phyloP scores from a whole-genome alignment of 495 filamentous ascomycete species.

The Aspergillus panamensis region DNA sequence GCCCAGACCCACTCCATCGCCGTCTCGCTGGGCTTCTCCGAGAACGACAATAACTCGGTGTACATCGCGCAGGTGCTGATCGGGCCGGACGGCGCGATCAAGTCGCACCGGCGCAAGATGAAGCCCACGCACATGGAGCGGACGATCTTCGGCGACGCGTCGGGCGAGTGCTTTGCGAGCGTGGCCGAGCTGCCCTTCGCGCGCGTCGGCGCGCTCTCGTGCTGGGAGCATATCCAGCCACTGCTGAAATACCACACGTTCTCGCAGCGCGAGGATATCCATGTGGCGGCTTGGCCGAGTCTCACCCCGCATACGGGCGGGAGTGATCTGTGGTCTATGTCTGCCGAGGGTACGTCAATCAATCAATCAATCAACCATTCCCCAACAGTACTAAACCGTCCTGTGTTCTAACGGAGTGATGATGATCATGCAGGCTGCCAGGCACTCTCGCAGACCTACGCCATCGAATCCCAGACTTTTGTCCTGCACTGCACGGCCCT shows the following conservation, averaged over 20 bases:
- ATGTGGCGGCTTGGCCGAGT: constrained; percentile 57
- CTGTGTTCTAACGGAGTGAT: not conserved
- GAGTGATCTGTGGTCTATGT: constrained; percentile 32
- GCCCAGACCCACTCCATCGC: constrained; percentile 43
- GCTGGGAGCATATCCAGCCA: constrained; percentile 61
- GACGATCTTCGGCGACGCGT: constrained; percentile 56
- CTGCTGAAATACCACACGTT: constrained; percentile 57
- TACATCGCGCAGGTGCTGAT: constrained; percentile 59
- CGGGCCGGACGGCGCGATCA: constrained; percentile 40
- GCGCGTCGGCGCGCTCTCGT: constrained; percentile 47
- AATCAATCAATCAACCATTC: too few species aligned
- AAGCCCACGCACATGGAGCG: constrained; percentile 64
- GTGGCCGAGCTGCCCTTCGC: constrained; percentile 44
- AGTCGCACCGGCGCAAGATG: constrained; percentile 49
- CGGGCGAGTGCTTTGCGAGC: constrained; percentile 36
- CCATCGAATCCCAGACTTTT: constrained; percentile 50
- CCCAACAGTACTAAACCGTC: too few species aligned
- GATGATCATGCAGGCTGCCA: too few species aligned
- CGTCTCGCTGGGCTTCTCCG: constrained; percentile 54
- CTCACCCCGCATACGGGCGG: constrained; percentile 24
- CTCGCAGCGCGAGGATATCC: constrained; percentile 49
- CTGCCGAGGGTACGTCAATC: constrained; percentile 40
- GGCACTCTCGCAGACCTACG: constrained; percentile 43
- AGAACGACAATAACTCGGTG: constrained; percentile 43
- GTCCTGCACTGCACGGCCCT: constrained; percentile 49